Conservation (phyloP, 768 basidiomycete genomes). For the Aureoboletus auriporus region DNA sequence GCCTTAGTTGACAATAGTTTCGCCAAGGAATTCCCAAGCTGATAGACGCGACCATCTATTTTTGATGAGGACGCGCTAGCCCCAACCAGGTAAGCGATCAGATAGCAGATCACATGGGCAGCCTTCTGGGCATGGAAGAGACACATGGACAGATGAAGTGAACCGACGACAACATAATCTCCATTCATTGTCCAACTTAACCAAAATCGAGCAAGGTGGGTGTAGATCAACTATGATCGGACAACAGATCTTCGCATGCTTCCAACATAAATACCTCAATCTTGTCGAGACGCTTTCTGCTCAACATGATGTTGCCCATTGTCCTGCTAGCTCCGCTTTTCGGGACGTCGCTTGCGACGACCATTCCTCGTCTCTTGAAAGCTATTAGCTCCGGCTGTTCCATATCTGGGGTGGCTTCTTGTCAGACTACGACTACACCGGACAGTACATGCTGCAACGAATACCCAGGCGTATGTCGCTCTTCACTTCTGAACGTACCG, state of each 20-base stretch:
- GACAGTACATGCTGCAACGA: constrained; percentile 62
- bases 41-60: neutral
- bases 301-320: constrained; percentile 11
- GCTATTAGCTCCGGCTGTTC: constrained; percentile 51
- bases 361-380: constrained; percentile 26
- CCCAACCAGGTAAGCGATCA: neutral
- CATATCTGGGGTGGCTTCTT: constrained; percentile 46
- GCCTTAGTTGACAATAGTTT: constrained; percentile 1
- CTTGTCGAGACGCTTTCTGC: neutral
- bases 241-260: neutral
- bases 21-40: neutral
- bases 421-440: constrained; percentile 45
- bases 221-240: neutral
- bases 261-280: constrained; percentile 14
- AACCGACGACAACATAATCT: neutral
- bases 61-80: neutral
- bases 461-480: constrained; percentile 50
- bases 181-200: neutral
- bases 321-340: constrained; percentile 19
- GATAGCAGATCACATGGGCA: neutral
- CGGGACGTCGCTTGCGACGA: constrained; percentile 12
- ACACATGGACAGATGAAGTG: neutral
- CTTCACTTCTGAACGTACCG: neutral
- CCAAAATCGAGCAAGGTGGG: neutral
- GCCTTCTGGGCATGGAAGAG: neutral